Conservation (phyloP, 78 protist species). For the Neovahlkampfia damariscottae region DNA sequence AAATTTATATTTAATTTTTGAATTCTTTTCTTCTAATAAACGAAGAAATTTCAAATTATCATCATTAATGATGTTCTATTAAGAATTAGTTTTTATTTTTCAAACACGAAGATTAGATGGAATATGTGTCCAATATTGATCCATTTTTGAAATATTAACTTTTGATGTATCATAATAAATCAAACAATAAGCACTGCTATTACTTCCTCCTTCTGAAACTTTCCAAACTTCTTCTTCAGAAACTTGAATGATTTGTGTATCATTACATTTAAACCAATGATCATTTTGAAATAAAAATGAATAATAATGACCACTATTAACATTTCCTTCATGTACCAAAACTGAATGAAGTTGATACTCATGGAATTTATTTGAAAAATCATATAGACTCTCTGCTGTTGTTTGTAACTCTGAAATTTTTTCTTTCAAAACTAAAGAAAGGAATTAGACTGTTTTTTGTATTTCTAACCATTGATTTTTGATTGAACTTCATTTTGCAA, state of each 20-base stretch:
- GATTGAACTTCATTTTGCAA: not conserved
- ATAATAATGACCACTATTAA: constrained; percentile 24
- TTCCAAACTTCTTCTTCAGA: constrained; percentile 7
- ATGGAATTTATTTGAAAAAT: not conserved
- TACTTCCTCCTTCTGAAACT: not conserved
- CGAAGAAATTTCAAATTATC: too few species aligned
- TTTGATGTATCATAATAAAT: too few species aligned
- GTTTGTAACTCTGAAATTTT: not conserved
- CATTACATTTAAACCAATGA: constrained; percentile 26
- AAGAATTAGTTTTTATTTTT: too few species aligned
- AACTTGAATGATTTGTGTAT: not conserved
- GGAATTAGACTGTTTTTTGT: not conserved
- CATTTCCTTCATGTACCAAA: constrained; percentile 3
- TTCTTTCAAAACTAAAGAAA: not conserved
- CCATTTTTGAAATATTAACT: too few species aligned
- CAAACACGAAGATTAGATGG: too few species aligned
- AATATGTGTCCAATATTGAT: too few species aligned
- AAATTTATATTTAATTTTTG: too few species aligned
- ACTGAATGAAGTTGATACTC: constrained; percentile 10
- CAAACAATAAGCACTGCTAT: not conserved
- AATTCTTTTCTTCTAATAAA: too few species aligned
- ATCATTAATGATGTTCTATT: too few species aligned
- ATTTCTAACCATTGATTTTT: not conserved
- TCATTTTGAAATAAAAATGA: not conserved
- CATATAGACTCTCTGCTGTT: not conserved